phyloP scores from a whole-genome alignment of 2,329 filamentous ascomycete genomes.

The Seiridium unicorne region DNA sequence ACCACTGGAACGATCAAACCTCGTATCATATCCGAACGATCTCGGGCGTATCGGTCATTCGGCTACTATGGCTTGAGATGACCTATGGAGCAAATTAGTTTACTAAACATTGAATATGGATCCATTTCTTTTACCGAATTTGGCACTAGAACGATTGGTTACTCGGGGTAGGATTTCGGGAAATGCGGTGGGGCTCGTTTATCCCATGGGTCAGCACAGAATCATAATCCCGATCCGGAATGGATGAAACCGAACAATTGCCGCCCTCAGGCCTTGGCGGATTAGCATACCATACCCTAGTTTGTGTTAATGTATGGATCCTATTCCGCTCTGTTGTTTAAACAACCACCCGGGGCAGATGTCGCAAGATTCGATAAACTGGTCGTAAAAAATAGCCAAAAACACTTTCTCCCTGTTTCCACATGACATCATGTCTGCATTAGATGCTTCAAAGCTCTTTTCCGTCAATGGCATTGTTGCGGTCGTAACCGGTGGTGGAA shows the following conservation, averaged over 20 bases:
- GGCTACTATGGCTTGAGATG: not conserved
- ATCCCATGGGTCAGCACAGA: not conserved
- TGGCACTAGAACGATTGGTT: not conserved
- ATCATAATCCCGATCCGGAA: not conserved
- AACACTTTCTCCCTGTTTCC: not conserved
- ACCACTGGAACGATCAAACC: not conserved
- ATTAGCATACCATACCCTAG: not conserved
- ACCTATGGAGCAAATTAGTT: not conserved
- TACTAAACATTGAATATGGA: not conserved
- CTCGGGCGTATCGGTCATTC: not conserved
- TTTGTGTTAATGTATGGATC: not conserved
- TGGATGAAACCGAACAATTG: not conserved
- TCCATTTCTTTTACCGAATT: not conserved
- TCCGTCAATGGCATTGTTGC: slow-evolving; percentile 11
- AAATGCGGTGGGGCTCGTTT: not conserved
- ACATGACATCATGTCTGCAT: not conserved
- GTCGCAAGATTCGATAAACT: not conserved
- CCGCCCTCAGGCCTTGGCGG: not conserved
- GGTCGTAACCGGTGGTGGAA: slow-evolving; percentile 15
- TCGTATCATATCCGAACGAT: not conserved
- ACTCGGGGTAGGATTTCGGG: not conserved
- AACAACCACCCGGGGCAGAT: not conserved
- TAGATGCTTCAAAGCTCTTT: not conserved
- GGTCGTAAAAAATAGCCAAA: not conserved
- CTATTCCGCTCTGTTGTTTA: not conserved